Base-by-base conservation (phyloP, 2,329 filamentous ascomycete genomes). In the Ramularia endophylla region DNA sequence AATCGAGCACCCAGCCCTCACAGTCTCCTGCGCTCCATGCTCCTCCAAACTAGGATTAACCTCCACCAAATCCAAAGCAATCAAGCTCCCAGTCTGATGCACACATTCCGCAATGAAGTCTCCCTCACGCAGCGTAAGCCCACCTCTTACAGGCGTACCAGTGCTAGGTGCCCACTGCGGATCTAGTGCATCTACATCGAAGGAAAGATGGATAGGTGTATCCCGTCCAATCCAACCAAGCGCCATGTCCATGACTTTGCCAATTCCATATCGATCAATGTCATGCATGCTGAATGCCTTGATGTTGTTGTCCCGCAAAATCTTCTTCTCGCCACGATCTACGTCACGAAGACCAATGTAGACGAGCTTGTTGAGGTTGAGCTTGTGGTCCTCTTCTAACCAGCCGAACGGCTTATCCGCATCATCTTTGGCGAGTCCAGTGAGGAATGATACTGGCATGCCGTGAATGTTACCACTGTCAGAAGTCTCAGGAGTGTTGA, bases 251-350 rank as follows among this genome's bases (percentile, higher is more conserved):
- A 98, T 88, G 51, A 98, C 87, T 52, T 83, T 84, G 41, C 92
- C 92, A 58, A 98, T 98, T 34, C 92, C 92, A 61, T 97, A 76
- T 40, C 87, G 77, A 67, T 98, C 92, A 65, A 98, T 85, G 62
- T 98, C 92, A 63, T 95, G 92, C 92, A 98, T 98, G 69, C 84
- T 90, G 61, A 97, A 98, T 3, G 90, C 90, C 73, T 87, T 90
- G 72, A 98, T 92, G 30, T 84, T 83, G 59, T 97, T 73, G 52
- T 97, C 87, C 43, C 83, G 77, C 50, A 98, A 71, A 47, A 95
- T 86, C 69, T 81, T 78, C 82, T 95, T 97, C 80, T 98, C 92
- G 30, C 81, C 86, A n/a, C 77, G 67, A 63, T 98, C 92, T 20
- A 97, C 88, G 61, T 97, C 92, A 30, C 92, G 77, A 58, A 98